Conservation (phyloP, 176 grass and related monocot species). For the Thalia dealbata region DNA sequence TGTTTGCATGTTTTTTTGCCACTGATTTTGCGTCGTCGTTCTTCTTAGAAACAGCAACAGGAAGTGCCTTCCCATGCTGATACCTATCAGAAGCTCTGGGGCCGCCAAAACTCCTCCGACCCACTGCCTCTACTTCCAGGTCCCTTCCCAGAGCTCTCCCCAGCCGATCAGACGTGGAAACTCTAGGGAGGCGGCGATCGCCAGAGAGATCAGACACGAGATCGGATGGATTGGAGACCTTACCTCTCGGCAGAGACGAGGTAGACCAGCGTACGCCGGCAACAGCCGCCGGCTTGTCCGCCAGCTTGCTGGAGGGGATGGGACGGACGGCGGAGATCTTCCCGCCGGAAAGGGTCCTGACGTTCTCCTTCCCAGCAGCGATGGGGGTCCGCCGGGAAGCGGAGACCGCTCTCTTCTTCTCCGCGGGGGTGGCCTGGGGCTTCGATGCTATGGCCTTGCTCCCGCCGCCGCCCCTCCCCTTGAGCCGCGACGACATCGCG, state of each 20-base stretch:
- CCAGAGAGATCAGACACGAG: slow-evolving; percentile 30
- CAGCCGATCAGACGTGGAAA: slow-evolving; percentile 35
- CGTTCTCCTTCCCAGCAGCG: slow-evolving; percentile 35
- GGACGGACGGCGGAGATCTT: slow-evolving; percentile 33
- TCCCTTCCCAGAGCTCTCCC: slow-evolving; percentile 33
- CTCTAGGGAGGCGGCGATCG: slow-evolving; percentile 12
- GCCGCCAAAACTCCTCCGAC: slow-evolving; percentile 38
- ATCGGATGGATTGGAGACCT: slow-evolving; percentile 42
- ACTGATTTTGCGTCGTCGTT: slow-evolving; percentile 29
- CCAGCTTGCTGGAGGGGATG: slow-evolving; percentile 16
- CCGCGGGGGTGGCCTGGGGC: slow-evolving; percentile 14
- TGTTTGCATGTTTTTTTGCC: slow-evolving; percentile 12
- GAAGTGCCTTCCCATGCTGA: slow-evolving; percentile 2
- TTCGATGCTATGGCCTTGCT: slow-evolving; percentile 26
- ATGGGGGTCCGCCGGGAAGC: slow-evolving; percentile 1
- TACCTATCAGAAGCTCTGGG: slow-evolving; percentile 41
- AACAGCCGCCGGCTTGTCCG: slow-evolving; percentile 5
- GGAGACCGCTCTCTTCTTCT: slow-evolving; percentile 7
- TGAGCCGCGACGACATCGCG: slow-evolving; percentile 52
- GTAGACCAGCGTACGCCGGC: slow-evolving; percentile 57
- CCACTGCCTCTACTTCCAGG: slow-evolving; percentile 19
- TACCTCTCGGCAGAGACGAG: slow-evolving; percentile 69
- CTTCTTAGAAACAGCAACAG: not conserved
- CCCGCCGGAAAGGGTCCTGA: slow-evolving; percentile 23
- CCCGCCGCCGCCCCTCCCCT: slow-evolving; percentile 56